These are phyloP conservation scores for Leccinum variicolor DNA, from an alignment of 768 basidiomycete genomes.

Conservation along the genomic window DNA sequence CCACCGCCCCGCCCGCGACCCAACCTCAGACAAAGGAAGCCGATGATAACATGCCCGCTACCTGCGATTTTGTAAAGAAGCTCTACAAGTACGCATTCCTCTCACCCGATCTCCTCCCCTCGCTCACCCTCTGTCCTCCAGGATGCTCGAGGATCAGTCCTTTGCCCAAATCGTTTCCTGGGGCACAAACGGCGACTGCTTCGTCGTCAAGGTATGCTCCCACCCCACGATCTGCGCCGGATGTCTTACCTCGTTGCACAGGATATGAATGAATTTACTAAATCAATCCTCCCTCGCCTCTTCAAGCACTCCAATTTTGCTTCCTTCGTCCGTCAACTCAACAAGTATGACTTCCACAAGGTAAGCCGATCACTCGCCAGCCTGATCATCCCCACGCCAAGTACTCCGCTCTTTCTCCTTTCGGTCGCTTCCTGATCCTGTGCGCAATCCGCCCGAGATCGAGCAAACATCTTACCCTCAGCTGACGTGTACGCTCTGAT, in stretches of 20 bases:
- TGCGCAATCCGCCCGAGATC: constrained; percentile 14
- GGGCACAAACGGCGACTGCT: constrained; percentile 82
- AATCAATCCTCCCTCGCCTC: constrained; percentile 83
- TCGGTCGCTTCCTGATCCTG: constrained; percentile 11
- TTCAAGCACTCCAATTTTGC: constrained; percentile 98
- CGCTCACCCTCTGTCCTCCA: constrained; percentile 29
- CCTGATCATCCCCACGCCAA: background rate
- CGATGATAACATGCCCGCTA: constrained; percentile 82
- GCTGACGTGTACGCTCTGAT: constrained; percentile 7
- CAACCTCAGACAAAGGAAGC: constrained; percentile 31
- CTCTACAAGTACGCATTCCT: constrained; percentile 69
- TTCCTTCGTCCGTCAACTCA: constrained; percentile 86
- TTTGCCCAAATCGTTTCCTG: constrained; percentile 77
- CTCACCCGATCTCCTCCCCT: background rate
- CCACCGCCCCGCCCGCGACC: constrained; percentile 21
- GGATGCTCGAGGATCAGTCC: constrained; percentile 83
- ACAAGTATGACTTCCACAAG: constrained; percentile 98
- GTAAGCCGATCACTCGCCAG: constrained; percentile 32
- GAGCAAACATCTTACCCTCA: background rate
- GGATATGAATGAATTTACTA: constrained; percentile 97
- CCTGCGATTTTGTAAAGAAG: constrained; percentile 93
- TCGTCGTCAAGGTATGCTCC: constrained; percentile 72
- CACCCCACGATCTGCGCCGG: background rate
- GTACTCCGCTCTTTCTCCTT: constrained; percentile 2
- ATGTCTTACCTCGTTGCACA: constrained; percentile 20